Base-by-base conservation (phyloP, 1,284 basidiomycete species). In the Hypsizygus ulmarius region DNA sequence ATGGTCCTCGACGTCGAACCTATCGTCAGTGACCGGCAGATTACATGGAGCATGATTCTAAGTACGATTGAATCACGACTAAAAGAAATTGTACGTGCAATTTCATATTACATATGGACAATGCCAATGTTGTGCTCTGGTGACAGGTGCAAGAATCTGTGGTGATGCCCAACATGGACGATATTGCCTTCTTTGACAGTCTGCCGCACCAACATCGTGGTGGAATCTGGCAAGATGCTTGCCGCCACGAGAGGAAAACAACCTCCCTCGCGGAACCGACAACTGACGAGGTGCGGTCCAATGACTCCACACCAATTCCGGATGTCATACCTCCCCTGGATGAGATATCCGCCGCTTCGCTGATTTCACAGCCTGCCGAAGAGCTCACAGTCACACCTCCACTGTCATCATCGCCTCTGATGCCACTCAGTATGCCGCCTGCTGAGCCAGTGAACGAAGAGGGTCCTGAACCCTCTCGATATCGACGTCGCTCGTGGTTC, bases 131-230 rank as follows among this genome's bases (percentile, higher is more conserved):
- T 50, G 34, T 52, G 32, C 14, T 43, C 29, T 50, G 45, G 52
- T n/a, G 50, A 15, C 59, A 96, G 93, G 88, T 97, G 42, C 79
- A 82, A 58, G 96, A 99, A 60, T 95, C 93, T 0, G 79, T 99
- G 21, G 95, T 99, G 8, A 70, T 96, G 59, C 97, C 97, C 6
- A 93, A 97, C 69, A 96, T 97, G 92, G 96, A 99, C 66, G 96
- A 98, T 61, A 86, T 97, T 50, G 79, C 94, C 2, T 98, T 95
- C 78, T 98, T 97, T 65, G 89, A 96, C 65, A 95, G 89, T 35
- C 64, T 68, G 0, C 62, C 69, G 3, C 81, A 82, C 50, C 59
- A 69, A 35, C 79, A 82, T 51, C 84, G 96, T 36, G 96, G 95
- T 41, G 96, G 94, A 2, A 90, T 99, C 55, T 98, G 90, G 79